phyloP scores from a whole-genome alignment of 1,284 basidiomycete genomes.

The Microbotryomycetes sp. region DNA sequence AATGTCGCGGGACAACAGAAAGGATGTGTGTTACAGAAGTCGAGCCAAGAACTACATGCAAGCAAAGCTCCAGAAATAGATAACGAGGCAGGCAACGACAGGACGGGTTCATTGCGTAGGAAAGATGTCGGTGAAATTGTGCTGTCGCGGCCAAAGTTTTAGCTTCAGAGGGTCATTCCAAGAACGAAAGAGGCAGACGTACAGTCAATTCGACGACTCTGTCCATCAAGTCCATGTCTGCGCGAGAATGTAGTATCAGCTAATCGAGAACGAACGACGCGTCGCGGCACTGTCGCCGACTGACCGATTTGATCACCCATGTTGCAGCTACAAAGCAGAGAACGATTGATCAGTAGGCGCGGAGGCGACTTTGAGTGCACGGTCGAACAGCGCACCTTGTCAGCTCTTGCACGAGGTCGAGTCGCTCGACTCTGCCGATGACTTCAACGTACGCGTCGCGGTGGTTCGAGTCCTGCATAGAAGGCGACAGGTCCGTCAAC shows the following conservation, averaged over 20 bases:
- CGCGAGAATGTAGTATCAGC: slow-evolving; percentile 1
- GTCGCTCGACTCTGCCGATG: slow-evolving; percentile 56
- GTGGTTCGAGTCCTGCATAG: slow-evolving; percentile 48
- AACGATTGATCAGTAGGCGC: not conserved
- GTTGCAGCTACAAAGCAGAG: slow-evolving; percentile 45
- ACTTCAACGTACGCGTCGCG: slow-evolving; percentile 61
- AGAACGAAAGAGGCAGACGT: not conserved
- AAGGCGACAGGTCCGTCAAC: too few relatives aligned
- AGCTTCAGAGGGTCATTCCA: not conserved
- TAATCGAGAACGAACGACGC: not conserved
- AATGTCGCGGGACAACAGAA: too few relatives aligned
- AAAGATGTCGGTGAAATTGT: slow-evolving; percentile 20
- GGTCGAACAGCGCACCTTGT: slow-evolving; percentile 37
- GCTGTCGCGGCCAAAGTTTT: not conserved
- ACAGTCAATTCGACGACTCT: slow-evolving; percentile 50
- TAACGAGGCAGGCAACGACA: not conserved
- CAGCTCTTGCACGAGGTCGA: slow-evolving; percentile 57
- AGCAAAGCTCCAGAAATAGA: not conserved
- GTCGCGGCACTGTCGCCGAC: slow-evolving; percentile 29
- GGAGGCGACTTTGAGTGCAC: not conserved
- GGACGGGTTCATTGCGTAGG: slow-evolving; percentile 1
- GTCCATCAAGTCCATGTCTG: slow-evolving; percentile 61
- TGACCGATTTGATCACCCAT: slow-evolving; percentile 61
- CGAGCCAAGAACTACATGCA: not conserved
- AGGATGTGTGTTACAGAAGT: not conserved